These are phyloP conservation scores for Tremella mesenterica DNA, from an alignment of 768 basidiomycete species.

Conservation along the genomic window DNA sequence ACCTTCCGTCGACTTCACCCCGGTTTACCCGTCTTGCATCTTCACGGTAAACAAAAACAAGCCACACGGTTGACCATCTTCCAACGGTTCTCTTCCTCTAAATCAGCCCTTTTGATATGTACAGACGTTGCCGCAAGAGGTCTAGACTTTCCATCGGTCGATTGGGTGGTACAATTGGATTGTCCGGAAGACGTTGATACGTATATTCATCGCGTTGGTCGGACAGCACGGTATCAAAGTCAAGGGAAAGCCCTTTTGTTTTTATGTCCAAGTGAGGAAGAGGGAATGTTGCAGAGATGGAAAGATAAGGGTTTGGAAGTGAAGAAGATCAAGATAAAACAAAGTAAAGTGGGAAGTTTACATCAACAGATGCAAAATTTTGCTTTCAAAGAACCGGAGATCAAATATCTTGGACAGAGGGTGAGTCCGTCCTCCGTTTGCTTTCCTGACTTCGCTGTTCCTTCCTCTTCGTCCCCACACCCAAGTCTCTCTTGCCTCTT, in stretches of 20 bases:
- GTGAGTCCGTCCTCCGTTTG: conserved; percentile 51
- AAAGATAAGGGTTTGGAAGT: conserved; percentile 61
- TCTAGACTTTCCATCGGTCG: conserved; percentile 88
- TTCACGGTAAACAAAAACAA: conserved; percentile 96
- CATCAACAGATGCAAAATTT: conserved; percentile 83
- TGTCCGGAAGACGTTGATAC: conserved; percentile 96
- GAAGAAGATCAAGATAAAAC: conserved; percentile 71
- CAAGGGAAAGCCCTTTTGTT: conserved; percentile 77
- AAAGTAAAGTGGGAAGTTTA: conserved; percentile 75
- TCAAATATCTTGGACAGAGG: conserved; percentile 91
- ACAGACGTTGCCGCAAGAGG: conserved; percentile 96
- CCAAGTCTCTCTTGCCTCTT: no score
- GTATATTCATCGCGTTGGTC: conserved; percentile 92
- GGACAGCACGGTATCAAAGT: conserved; percentile 87
- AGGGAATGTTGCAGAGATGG: conserved; percentile 71
- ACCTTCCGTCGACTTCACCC: conserved; percentile 94
- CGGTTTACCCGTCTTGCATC: conserved; percentile 79
- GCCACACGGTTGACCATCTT: conserved; percentile 76
- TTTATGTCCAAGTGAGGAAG: conserved; percentile 81
- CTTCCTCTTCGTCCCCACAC: not conserved
- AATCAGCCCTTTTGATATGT: conserved; percentile 79
- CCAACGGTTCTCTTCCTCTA: conserved; percentile 68
- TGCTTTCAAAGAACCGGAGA: conserved; percentile 88
- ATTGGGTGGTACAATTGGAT: conserved; percentile 95
- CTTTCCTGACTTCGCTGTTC: not conserved